Evolutionary conservation across 805 yeast species (phyloP).

Genomic region (Helenozyma rhizophorensis): DNA sequence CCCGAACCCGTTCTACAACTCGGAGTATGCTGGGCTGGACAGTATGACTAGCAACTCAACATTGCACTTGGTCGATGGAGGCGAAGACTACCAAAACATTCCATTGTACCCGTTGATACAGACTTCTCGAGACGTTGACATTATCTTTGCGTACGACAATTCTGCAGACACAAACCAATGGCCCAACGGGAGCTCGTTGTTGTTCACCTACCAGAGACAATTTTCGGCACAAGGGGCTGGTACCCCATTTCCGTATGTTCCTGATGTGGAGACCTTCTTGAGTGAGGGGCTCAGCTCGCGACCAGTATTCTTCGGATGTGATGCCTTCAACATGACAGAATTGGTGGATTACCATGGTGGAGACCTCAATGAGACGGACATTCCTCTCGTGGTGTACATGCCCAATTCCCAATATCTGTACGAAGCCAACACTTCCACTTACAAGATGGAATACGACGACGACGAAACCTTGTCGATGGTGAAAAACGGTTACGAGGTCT

Average conservation of each 20-base stretch:
- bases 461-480: slow-evolving; percentile 14
- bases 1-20: slow-evolving; percentile 65
- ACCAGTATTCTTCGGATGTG: slow-evolving; percentile 16
- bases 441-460: slow-evolving; percentile 18
- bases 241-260: slow-evolving; percentile 16
- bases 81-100: slow-evolving; percentile 69
- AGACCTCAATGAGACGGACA: slow-evolving; percentile 10
- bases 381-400: slow-evolving; percentile 20
- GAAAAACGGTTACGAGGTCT: slow-evolving; percentile 19
- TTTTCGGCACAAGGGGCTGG: slow-evolving; percentile 15
- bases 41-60: slow-evolving; percentile 33
- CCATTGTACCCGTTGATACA: slow-evolving; percentile 66
- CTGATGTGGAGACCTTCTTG: slow-evolving; percentile 6
- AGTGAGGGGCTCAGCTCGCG: slow-evolving; percentile 2
- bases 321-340: slow-evolving; percentile 5
- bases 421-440: slow-evolving; percentile 21
- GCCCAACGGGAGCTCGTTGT: slow-evolving; percentile 67
- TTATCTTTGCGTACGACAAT: slow-evolving; percentile 62
- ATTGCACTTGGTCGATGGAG: slow-evolving; percentile 70
- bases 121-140: slow-evolving; percentile 56
- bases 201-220: slow-evolving; percentile 55
- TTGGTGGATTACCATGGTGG: slow-evolving; percentile 9
- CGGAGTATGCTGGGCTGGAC: slow-evolving; percentile 29
- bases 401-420: slow-evolving; percentile 15
- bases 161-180: slow-evolving; percentile 62